Base-by-base conservation (phyloP, 164 flowering plant genomes). In the Malania oleifera region DNA sequence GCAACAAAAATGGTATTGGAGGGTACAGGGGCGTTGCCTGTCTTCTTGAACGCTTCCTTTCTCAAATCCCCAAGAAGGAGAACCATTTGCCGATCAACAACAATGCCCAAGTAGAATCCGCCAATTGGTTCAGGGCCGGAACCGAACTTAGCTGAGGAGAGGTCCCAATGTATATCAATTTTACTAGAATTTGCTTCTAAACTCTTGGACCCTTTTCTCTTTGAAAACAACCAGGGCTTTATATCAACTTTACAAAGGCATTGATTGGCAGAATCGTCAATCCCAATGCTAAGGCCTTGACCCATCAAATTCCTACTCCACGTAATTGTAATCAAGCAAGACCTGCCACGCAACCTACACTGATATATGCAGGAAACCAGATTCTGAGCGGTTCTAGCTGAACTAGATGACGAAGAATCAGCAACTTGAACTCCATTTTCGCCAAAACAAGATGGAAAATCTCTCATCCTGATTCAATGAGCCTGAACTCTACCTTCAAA, bases 401-500 rank as follows among this genome's bases (percentile, higher is more conserved):
- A 20, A 49, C 53, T 71, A 6, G 87, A 81, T 10, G 85, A 78
- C 1, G 86, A 86, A 59, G 84, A 81, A 72, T 86, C 93, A 8
- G 89, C 85, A n/a, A 86, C 79, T 63, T 86, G 93, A 37, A 84
- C 89, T 10, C 83, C 89, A 73, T 71, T 86, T 67, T 86, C 93
- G 31, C 89, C 87, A 65, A 84, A 86, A 70, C 89, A 86, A 58
- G 89, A 80, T n/a, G 86, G 89, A 46, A 82, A 86, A 69, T 86
- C 93, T 56, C 83, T 86, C 93, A 86, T 86, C 54, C 57, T 73
- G 31, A 45, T 19, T 20, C 26, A 34, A 28, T 46, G 24, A 29
- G 20, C 65, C 29, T 40, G 23, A 60, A 29, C 45, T 56, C 46
- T 4, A 35, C 52, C 23, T 11, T 24, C 11, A 18, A 8, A 6